phyloP scores from a whole-genome alignment of 2,329 filamentous ascomycete species.

The Fusarium falciforme region DNA sequence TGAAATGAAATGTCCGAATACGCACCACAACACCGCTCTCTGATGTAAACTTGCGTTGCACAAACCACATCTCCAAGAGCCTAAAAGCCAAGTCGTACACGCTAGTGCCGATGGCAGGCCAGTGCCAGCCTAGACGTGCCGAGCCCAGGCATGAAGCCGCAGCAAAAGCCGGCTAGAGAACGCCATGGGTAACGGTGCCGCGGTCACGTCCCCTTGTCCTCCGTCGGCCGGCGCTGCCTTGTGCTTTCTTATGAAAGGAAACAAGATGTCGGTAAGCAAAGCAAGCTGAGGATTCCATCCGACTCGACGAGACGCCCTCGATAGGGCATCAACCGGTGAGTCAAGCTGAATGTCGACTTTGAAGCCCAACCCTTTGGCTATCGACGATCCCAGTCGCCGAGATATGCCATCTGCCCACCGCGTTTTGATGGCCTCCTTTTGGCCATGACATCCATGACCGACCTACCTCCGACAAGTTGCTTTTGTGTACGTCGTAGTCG shows the following conservation, averaged over 20 bases:
- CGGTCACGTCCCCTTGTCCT: constrained; percentile 15
- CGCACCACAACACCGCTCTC: background rate
- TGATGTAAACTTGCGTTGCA: background rate
- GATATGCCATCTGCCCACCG: constrained; percentile 27
- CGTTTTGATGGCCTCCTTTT: constrained; percentile 9
- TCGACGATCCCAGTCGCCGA: constrained; percentile 19
- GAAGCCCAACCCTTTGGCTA: constrained; percentile 28
- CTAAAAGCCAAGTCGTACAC: background rate
- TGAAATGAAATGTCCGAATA: constrained; percentile 25
- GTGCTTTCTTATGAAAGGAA: background rate
- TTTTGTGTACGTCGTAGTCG: constrained; percentile 15
- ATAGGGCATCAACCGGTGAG: constrained; percentile 34
- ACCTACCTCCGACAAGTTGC: constrained; percentile 11
- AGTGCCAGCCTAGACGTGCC: constrained; percentile 34
- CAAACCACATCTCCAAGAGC: background rate
- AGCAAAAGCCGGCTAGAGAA: constrained; percentile 29
- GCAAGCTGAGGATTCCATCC: background rate
- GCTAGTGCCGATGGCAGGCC: constrained; percentile 26
- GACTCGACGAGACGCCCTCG: constrained; percentile 10
- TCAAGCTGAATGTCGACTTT: constrained; percentile 14
- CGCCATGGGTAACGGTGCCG: constrained; percentile 34
- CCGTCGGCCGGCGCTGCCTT: constrained; percentile 7
- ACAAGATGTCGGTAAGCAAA: constrained; percentile 11
- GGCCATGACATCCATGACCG: constrained; percentile 25
- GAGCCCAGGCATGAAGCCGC: constrained; percentile 30